A percentile compares a stretch with the other conserved stretches of the same genome.
Conservation (phyloP, 2,329 filamentous ascomycete species). For the Madurella fahalii region DNA sequence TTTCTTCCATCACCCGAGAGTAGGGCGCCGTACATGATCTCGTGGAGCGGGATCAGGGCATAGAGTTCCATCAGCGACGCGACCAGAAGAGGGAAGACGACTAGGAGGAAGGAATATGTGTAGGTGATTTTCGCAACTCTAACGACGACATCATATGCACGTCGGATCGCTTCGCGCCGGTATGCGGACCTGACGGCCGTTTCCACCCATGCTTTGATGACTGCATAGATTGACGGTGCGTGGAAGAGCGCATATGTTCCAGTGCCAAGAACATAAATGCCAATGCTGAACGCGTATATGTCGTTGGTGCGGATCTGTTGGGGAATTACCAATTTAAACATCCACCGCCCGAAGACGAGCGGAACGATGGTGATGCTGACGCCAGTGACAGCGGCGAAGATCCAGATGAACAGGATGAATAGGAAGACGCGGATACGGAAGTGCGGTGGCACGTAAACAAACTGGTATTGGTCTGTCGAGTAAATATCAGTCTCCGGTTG, state of each 20-base stretch:
- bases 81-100: slow-evolving; percentile 79
- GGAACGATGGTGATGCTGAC: slow-evolving; percentile 82
- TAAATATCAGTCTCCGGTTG: slow-evolving; percentile 48
- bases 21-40: slow-evolving; percentile 55
- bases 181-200: slow-evolving; percentile 27
- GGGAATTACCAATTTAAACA: slow-evolving; percentile 72
- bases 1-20: slow-evolving; percentile 29
- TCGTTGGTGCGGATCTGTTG: slow-evolving; percentile 77
- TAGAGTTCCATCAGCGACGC: slow-evolving; percentile 84
- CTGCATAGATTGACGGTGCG: slow-evolving; percentile 37
- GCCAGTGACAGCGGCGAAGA: slow-evolving; percentile 85
- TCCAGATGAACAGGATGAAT: slow-evolving; percentile 88
- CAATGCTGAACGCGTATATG: slow-evolving; percentile 91
- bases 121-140: slow-evolving; percentile 57
- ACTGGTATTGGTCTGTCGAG: slow-evolving; percentile 58
- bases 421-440: slow-evolving; percentile 76
- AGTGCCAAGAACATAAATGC: slow-evolving; percentile 74
- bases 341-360: slow-evolving; percentile 73
- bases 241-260: slow-evolving; percentile 59
- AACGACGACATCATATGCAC: slow-evolving; percentile 28
- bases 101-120: slow-evolving; percentile 66
- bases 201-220: slow-evolving; percentile 31
- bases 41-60: slow-evolving; percentile 79
- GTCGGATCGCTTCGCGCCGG: slow-evolving; percentile 31
- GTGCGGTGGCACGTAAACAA: slow-evolving; percentile 78